phyloP scores from a whole-genome alignment of 495 filamentous ascomycete species.

The Aspergillus nanangensis region DNA sequence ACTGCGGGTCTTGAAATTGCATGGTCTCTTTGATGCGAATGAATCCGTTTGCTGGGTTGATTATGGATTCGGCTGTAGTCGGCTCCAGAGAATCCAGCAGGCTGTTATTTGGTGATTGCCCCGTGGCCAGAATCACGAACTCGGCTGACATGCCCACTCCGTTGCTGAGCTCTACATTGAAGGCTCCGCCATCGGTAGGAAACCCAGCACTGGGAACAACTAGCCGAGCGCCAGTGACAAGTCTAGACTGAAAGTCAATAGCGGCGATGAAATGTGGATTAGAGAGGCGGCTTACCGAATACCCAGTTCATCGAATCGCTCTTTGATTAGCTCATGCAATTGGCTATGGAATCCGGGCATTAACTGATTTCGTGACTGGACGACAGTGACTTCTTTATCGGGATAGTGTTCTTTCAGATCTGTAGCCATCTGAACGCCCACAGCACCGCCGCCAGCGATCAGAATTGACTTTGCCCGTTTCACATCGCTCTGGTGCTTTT shows the following conservation, averaged over 20 bases:
- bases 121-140: conserved; percentile 50
- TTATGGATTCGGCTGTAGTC: conserved; percentile 27
- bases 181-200: conserved; percentile 21
- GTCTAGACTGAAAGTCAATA: conserved; percentile 7
- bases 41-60: conserved; percentile 42
- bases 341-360: conserved; percentile 48
- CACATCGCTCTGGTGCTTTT: conserved; percentile 32
- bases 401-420: conserved; percentile 57
- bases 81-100: conserved; percentile 40
- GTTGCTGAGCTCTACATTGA: conserved; percentile 30
- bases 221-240: conserved; percentile 34
- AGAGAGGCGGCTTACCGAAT: conserved; percentile 16
- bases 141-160: conserved; percentile 28
- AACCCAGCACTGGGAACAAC: conserved; percentile 26
- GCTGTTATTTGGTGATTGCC: conserved; percentile 53
- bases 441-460: conserved; percentile 58
- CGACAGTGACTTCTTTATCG: conserved; percentile 51
- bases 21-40: conserved; percentile 53
- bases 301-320: conserved; percentile 36
- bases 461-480: conserved; percentile 40
- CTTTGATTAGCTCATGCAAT: conserved; percentile 43
- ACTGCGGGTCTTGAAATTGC: conserved; percentile 46
- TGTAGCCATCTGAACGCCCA: conserved; percentile 56
- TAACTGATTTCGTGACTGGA: conserved; percentile 51
- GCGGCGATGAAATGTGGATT: not conserved